phyloP scores from a whole-genome alignment of 331 rosid species.

The Malus hybrid region DNA sequence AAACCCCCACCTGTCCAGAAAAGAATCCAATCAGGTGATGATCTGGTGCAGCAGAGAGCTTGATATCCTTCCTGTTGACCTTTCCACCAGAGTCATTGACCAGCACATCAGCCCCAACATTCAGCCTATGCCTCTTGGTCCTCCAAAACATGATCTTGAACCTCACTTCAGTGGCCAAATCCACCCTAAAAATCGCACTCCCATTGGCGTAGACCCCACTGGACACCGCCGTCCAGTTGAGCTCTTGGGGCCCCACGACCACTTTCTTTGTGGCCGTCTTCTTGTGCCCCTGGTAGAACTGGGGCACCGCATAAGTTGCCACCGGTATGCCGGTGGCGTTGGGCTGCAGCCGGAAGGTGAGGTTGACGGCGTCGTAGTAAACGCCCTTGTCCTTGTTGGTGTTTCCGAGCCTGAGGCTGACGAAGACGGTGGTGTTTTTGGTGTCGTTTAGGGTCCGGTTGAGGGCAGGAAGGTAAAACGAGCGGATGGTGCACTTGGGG shows the following conservation, averaged over 20 bases:
- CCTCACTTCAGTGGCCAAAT: constrained; percentile 40
- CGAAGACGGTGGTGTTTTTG: constrained; percentile 20
- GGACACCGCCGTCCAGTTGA: constrained; percentile 19
- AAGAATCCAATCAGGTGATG: not conserved
- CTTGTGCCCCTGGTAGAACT: constrained; percentile 61
- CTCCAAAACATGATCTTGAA: constrained; percentile 53
- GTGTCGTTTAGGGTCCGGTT: constrained; percentile 27
- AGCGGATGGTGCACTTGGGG: constrained; percentile 27
- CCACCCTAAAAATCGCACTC: constrained; percentile 19
- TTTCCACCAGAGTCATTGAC: constrained; percentile 22
- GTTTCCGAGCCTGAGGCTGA: constrained; percentile 24
- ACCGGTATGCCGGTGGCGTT: constrained; percentile 4
- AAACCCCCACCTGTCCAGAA: constrained; percentile 24
- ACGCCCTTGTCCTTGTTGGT: constrained; percentile 54
- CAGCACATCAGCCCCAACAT: constrained; percentile 39
- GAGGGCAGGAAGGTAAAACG: constrained; percentile 53
- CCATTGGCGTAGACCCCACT: not conserved
- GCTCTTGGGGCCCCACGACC: not conserved
- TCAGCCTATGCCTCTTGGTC: constrained; percentile 33
- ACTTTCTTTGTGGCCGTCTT: constrained; percentile 26
- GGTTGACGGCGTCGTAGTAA: constrained; percentile 36
- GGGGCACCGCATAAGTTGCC: constrained; percentile 2
- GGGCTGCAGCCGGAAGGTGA: constrained; percentile 10
- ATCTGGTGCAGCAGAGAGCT: constrained; percentile 42
- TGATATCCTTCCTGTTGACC: constrained; percentile 16